Conservation (phyloP, 805 yeast species). For the Diddensiella santjacobensis region DNA sequence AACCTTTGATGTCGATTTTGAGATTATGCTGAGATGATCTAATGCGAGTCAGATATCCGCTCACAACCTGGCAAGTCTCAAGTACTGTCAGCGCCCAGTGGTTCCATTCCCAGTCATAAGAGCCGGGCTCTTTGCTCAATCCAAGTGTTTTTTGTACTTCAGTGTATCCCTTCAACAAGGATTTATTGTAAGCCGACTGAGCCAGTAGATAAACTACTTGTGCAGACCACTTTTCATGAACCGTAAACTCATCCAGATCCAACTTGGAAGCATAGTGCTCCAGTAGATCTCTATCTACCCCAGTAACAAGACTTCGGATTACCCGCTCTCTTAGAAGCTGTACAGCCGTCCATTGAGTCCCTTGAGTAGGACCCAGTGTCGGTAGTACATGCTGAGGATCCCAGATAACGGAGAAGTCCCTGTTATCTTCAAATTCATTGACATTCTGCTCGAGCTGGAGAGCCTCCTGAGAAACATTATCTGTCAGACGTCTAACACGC, state of each 20-base stretch:
- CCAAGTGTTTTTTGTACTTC: background rate
- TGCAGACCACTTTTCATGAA: conserved; percentile 38
- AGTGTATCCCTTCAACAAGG: conserved; percentile 2
- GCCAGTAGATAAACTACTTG: conserved; percentile 21
- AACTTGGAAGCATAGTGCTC: background rate
- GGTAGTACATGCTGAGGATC: conserved; percentile 36
- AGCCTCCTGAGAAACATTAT: conserved; percentile 7
- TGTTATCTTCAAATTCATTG: conserved; percentile 43
- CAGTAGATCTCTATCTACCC: conserved; percentile 15
- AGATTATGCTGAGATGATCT: conserved; percentile 17
- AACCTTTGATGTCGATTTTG: conserved; percentile 13
- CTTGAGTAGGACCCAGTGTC: conserved; percentile 15
- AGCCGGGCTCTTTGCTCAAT: background rate
- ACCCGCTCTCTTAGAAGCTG: conserved; percentile 33
- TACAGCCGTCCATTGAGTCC: conserved; percentile 34
- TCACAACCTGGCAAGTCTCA: conserved; percentile 25
- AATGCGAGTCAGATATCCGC: conserved; percentile 14
- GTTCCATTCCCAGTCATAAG: conserved; percentile 25
- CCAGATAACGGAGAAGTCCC: conserved; percentile 57
- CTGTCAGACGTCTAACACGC: conserved; percentile 21
- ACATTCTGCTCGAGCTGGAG: background rate
- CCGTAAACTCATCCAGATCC: conserved; percentile 28
- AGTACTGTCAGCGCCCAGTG: conserved; percentile 28
- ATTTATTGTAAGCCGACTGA: conserved; percentile 11
- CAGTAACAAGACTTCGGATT: conserved; percentile 21